phyloP scores from a whole-genome alignment of 1,139 yeast species.

The Yamadazyma taylorii region DNA sequence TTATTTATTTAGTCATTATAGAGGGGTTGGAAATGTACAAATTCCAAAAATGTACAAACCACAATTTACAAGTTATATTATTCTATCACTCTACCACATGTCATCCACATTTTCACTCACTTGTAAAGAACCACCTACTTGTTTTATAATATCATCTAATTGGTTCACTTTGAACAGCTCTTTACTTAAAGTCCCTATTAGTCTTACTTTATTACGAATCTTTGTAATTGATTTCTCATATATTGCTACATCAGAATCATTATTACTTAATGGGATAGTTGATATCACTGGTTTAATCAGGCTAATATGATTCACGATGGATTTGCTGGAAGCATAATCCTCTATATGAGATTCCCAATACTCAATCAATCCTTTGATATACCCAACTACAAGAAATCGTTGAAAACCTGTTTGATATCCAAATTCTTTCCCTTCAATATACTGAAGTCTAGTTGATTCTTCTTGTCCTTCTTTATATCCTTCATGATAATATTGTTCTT shows the following conservation, averaged over 20 bases:
- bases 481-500: constrained; percentile 56
- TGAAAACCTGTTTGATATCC: constrained; percentile 83
- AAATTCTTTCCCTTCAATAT: constrained; percentile 69
- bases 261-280: constrained; percentile 34
- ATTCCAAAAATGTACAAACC: too few species aligned
- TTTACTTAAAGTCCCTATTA: constrained; percentile 38
- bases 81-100: constrained; percentile 37
- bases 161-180: constrained; percentile 33
- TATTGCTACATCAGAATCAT: constrained; percentile 47
- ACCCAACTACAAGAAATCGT: constrained; percentile 63
- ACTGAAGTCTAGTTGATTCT: constrained; percentile 41
- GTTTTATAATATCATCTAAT: constrained; percentile 35
- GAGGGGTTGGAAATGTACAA: constrained; percentile 1
- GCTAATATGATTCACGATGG: constrained; percentile 27
- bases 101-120: constrained; percentile 43
- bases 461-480: constrained; percentile 61
- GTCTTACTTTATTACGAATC: constrained; percentile 54
- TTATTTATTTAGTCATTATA: not conserved
- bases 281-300: constrained; percentile 27
- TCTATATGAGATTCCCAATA: constrained; percentile 30
- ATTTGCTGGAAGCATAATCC: constrained; percentile 16
- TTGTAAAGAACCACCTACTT: constrained; percentile 41
- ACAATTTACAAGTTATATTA: too few species aligned
- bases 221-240: constrained; percentile 46
- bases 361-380: constrained; percentile 54